Conservation (phyloP, 2,329 filamentous ascomycete species). For the Chaetomium strumarium region DNA sequence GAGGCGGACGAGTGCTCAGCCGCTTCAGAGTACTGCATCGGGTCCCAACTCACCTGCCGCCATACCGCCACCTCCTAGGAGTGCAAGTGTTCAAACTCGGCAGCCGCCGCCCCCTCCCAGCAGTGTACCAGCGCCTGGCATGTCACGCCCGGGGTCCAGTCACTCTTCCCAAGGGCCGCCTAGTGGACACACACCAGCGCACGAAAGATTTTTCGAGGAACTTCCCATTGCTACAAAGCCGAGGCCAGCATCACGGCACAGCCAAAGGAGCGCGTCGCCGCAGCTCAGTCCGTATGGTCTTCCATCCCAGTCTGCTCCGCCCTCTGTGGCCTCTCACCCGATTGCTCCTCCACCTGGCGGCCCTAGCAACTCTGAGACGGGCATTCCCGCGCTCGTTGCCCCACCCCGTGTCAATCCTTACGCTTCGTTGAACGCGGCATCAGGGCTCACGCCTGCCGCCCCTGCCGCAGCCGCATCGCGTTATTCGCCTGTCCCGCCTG, state of each 20-base stretch:
- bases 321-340: conserved; percentile 17
- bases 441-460: conserved; percentile 23
- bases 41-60: conserved; percentile 36
- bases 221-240: conserved; percentile 58
- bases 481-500: conserved; percentile 58
- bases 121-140: conserved; percentile 23
- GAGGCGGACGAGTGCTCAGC: conserved; percentile 57
- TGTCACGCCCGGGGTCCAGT: conserved; percentile 35
- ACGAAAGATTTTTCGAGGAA: conserved; percentile 70
- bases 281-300: conserved; percentile 33
- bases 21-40: conserved; percentile 41
- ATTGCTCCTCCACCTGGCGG: conserved; percentile 24
- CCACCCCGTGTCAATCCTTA: conserved; percentile 51
- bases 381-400: conserved; percentile 42
- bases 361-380: conserved; percentile 17
- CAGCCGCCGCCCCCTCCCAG: conserved; percentile 23
- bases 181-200: conserved; percentile 25
- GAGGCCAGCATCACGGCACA: conserved; percentile 54
- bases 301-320: conserved; percentile 24
- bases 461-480: conserved; percentile 34
- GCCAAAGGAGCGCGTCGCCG: conserved; percentile 37
- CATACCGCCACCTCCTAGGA: conserved; percentile 54
- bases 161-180: conserved; percentile 28
- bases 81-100: conserved; percentile 25
- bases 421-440: conserved; percentile 37